These are phyloP conservation scores for Cryptococcus sp. DNA, from an alignment of 1,284 basidiomycete genomes.

Conservation along the genomic window DNA sequence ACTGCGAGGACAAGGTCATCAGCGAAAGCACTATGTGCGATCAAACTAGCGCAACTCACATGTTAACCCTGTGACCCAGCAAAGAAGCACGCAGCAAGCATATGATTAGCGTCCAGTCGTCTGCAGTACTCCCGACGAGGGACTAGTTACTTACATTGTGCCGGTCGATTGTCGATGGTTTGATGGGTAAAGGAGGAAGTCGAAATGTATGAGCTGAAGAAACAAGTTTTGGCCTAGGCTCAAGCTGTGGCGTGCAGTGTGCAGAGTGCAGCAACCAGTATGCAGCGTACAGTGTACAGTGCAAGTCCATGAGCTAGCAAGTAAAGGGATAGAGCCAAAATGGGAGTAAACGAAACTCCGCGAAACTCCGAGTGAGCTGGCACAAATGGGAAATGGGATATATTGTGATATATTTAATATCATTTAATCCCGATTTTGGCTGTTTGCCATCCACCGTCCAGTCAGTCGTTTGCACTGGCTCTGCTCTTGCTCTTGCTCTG, in stretches of 20 bases:
- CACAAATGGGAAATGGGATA: neutral
- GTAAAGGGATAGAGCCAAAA: no score
- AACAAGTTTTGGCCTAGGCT: no score
- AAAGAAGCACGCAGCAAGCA: conserved; percentile 8
- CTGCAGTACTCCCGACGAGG: neutral
- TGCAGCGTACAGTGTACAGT: neutral
- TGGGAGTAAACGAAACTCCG: conserved; percentile 29
- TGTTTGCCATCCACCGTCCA: neutral
- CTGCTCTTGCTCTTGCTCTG: neutral
- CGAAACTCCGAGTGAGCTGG: conserved; percentile 32
- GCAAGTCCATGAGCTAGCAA: neutral
- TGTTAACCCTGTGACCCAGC: conserved; percentile 45
- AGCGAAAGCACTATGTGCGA: conserved; percentile 6
- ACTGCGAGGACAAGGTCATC: conserved; percentile 25
- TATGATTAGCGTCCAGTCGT: conserved; percentile 15
- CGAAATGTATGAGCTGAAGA: neutral
- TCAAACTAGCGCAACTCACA: conserved; percentile 31
- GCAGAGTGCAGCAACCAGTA: no score
- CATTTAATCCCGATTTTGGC: conserved; percentile 5
- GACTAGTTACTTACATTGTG: conserved; percentile 33
- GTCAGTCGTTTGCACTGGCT: no score
- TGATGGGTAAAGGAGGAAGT: conserved; percentile 26
- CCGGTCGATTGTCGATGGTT: conserved; percentile 12
- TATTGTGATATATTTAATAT: conserved; percentile 1
- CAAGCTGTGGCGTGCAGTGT: no score